Evolutionary conservation across 2,329 filamentous ascomycete genomes (phyloP), one percentile per base, ranked within the genome.

Genomic region (Magnaporthiopsis poae): DNA sequence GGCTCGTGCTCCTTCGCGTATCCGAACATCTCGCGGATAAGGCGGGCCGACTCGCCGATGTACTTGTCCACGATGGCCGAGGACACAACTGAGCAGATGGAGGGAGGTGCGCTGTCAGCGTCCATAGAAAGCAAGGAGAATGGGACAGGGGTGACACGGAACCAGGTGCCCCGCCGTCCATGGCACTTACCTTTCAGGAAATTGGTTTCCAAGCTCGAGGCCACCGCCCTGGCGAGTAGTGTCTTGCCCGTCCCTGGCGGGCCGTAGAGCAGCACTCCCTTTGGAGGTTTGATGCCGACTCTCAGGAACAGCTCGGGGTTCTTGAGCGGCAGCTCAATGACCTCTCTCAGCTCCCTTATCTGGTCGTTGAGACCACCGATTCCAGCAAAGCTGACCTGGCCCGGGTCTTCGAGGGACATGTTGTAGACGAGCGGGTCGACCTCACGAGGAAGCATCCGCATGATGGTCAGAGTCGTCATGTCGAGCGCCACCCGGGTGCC

Each of bases 61-160:
- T 99, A 99, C 79, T 99, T 99, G 84, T 99, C 96, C 69, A 99
- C 95, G 74, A 99, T 99, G 35, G 95, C 96, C 61, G 95, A 99
- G 3, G 95, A 98, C 36, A 99, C 95, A 69, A 99, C 95, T 96
- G 9, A 21, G 18, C 25, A 61, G 35, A 60, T 56, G 11, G 33
- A 36, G 27, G 63, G 18, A 29, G 46, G 5, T 65, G 31, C 1
- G 33, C 13, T 8, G 21, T 65, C 25, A 65, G 56, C 29, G 29
- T 64, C 59, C 9, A 35, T 33, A 25, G 18, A 56, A 52, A 56
- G 18, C 46, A 56, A 2, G 21, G 18, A 1, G 46, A 56, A 21
- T 3, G n/a, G 21, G n/a, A 25, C 2, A 56, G 46, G 31, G 21
- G 11, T 8, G 25, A 11, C 12, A 61, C 27, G 39, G 39, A 5